These are phyloP conservation scores for Xylaria venustula DNA, from an alignment of 495 filamentous ascomycete species.

Conservation along the genomic window DNA sequence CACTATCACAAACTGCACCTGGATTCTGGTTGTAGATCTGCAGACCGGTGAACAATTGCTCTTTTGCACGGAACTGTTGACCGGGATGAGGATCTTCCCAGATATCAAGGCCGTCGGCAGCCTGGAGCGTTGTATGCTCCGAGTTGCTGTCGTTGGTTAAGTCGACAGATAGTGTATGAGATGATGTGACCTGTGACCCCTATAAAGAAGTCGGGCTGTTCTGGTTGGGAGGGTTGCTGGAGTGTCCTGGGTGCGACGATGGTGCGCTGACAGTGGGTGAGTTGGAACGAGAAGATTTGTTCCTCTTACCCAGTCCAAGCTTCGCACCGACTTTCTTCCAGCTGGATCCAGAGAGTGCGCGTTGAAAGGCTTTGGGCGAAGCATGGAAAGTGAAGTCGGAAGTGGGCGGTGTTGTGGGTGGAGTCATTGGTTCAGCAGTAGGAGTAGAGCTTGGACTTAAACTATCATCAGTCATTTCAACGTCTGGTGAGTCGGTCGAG, in stretches of 20 bases:
- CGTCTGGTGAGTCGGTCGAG: conserved; percentile 33
- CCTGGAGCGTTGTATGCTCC: conserved; percentile 21
- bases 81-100: conserved; percentile 52
- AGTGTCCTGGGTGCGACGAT: conserved; percentile 33
- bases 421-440: conserved; percentile 74
- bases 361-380: conserved; percentile 51
- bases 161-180: conserved; percentile 29
- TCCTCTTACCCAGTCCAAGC: conserved; percentile 66
- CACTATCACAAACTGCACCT: conserved; percentile 29
- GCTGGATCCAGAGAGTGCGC: conserved; percentile 51
- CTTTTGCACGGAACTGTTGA: too few species aligned
- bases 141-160: conserved; percentile 20
- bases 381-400: conserved; percentile 54
- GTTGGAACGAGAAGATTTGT: conserved; percentile 34
- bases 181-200: conserved; percentile 54
- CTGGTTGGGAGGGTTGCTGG: conserved; percentile 23
- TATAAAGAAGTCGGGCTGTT: conserved; percentile 45
- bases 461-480: conserved; percentile 50
- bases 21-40: too few species aligned
- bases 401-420: conserved; percentile 79
- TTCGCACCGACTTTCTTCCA: conserved; percentile 88
- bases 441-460: conserved; percentile 50
- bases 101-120: conserved; percentile 9
- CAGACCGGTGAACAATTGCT: too few species aligned
- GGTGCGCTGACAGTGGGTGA: conserved; percentile 32